Conservation (phyloP, 495 filamentous ascomycete species). For the Sabuloglossum arenarium region DNA sequence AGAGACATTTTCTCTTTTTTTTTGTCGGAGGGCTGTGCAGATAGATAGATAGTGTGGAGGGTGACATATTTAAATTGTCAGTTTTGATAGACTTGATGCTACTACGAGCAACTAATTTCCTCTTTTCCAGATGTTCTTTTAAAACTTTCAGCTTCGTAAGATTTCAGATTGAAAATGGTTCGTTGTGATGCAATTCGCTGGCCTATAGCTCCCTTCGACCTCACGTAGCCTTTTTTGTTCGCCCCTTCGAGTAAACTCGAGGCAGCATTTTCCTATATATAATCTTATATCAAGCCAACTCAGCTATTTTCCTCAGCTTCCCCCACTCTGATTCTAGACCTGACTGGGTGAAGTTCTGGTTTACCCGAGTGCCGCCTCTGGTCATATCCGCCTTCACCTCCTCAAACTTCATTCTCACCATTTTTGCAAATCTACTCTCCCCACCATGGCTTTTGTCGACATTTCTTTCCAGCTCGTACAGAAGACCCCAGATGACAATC, state of each 20-base stretch:
- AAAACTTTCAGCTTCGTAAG: background rate
- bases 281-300: background rate
- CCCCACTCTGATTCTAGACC: constrained; percentile 2
- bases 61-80: too few species aligned
- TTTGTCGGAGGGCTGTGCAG: too few species aligned
- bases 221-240: background rate
- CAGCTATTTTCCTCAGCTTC: constrained; percentile 5
- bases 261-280: background rate
- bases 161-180: too few species aligned
- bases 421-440: constrained; percentile 12
- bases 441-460: constrained; percentile 16
- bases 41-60: too few species aligned
- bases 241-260: background rate
- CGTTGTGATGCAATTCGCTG: background rate
- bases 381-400: constrained; percentile 9
- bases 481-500: constrained; percentile 12
- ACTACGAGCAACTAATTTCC: too few species aligned
- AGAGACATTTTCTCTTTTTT: too few species aligned
- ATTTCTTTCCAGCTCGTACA: constrained; percentile 12
- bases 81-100: too few species aligned
- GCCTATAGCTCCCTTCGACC: background rate
- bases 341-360: background rate
- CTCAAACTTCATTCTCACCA: constrained; percentile 11
- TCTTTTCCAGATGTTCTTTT: background rate
- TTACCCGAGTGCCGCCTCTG: background rate